Evolutionary conservation across 176 grass and related monocot species (phyloP).

Genomic region (sorghum (Sorghum bicolor)): DNA sequence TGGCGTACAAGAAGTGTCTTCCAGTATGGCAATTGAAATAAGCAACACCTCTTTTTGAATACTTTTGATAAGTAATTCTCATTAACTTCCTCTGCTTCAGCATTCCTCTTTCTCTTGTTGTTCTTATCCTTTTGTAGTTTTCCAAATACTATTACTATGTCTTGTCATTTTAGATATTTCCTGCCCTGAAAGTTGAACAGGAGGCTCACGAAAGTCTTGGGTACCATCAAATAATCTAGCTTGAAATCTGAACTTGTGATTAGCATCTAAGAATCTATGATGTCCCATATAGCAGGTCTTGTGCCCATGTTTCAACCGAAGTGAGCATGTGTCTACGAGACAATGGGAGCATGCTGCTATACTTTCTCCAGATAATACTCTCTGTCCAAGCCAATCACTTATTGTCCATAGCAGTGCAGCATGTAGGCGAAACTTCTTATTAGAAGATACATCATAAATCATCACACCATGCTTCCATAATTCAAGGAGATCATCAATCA

Average conservation of each 20-base stretch:
- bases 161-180: too few species aligned
- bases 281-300: neutral
- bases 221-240: neutral
- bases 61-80: neutral
- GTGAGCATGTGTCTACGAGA: neutral
- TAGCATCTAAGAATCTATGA: neutral
- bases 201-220: too few species aligned
- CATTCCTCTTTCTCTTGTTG: neutral
- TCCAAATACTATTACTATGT: neutral
- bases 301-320: neutral
- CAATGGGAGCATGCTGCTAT: neutral
- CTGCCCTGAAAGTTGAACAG: too few species aligned
- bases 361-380: neutral
- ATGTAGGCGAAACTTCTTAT: too few species aligned
- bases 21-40: too few species aligned
- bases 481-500: too few species aligned
- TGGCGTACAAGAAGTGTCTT: too few species aligned
- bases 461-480: too few species aligned
- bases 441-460: too few species aligned
- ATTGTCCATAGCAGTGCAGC: too few species aligned
- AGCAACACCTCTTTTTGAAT: neutral
- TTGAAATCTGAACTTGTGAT: neutral
- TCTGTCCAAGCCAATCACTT: neutral
- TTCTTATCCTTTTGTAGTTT: neutral
- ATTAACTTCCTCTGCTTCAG: neutral